phyloP scores from a whole-genome alignment of 2,329 filamentous ascomycete species.

The Penicillium capsulatum region DNA sequence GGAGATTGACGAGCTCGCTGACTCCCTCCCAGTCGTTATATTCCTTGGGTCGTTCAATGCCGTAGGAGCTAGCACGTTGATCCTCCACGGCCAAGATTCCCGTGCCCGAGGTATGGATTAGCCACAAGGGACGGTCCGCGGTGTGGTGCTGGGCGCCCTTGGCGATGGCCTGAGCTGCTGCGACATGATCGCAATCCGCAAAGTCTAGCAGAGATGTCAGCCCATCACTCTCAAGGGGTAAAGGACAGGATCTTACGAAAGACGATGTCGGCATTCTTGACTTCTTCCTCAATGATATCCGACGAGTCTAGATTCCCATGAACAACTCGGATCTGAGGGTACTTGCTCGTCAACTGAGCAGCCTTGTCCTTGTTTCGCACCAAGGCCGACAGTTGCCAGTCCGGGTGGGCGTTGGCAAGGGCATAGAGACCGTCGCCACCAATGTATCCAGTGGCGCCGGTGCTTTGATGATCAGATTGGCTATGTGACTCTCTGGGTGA shows the following conservation, averaged over 20 bases:
- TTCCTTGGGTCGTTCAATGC: conserved; percentile 41
- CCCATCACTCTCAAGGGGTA: neutral
- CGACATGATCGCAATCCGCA: conserved; percentile 44
- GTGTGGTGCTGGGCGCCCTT: conserved; percentile 38
- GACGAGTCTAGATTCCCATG: conserved; percentile 42
- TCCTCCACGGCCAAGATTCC: conserved; percentile 44
- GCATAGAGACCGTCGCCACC: conserved; percentile 51
- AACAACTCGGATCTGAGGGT: conserved; percentile 42
- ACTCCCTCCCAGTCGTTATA: conserved; percentile 47
- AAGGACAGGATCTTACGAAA: conserved; percentile 33
- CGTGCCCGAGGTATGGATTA: conserved; percentile 46
- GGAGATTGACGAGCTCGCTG: conserved; percentile 40
- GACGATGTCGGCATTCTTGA: conserved; percentile 47
- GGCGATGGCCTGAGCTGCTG: conserved; percentile 40
- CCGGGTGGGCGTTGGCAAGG: conserved; percentile 44
- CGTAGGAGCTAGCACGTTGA: conserved; percentile 36
- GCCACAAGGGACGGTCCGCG: conserved; percentile 35
- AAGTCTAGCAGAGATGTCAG: conserved; percentile 28
- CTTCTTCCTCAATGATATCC: conserved; percentile 41
- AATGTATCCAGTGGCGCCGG: conserved; percentile 52
- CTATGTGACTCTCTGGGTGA: conserved; percentile 5
- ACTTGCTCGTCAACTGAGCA: conserved; percentile 36
- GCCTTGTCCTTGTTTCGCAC: conserved; percentile 46
- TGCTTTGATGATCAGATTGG: conserved; percentile 35
- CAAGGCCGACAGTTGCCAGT: conserved; percentile 45